Conservation (phyloP, 805 yeast genomes). For the Starmera pachycereana region DNA sequence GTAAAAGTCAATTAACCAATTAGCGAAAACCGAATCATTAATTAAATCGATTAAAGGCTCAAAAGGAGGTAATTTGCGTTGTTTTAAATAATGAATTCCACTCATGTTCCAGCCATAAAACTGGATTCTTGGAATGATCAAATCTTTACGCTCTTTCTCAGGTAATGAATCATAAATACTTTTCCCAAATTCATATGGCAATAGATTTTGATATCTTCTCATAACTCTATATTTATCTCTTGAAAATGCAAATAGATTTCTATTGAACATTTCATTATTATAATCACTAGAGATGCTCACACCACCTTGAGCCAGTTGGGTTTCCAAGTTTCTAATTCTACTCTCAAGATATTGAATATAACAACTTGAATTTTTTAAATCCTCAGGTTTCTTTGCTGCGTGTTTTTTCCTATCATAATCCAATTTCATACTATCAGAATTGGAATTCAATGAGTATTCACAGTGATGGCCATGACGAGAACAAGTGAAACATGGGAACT, state of each 20-base stretch:
- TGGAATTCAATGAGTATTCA: conserved; percentile 1
- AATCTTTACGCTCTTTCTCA: conserved; percentile 19
- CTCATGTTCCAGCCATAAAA: conserved; percentile 58
- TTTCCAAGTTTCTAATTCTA: conserved; percentile 30
- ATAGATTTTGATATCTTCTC: conserved; percentile 33
- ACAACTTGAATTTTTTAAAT: conserved; percentile 1
- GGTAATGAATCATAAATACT: conserved; percentile 24
- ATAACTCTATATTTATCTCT: conserved; percentile 35
- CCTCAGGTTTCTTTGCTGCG: background rate
- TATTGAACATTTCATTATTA: conserved; percentile 10
- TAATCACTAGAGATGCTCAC: conserved; percentile 1
- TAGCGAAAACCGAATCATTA: conserved; percentile 19
- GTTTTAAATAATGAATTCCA: conserved; percentile 41
- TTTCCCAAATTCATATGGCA: conserved; percentile 30
- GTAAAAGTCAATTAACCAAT: conserved; percentile 28
- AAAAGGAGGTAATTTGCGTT: conserved; percentile 22
- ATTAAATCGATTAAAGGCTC: conserved; percentile 9
- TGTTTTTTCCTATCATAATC: conserved; percentile 1
- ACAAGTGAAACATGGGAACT: conserved; percentile 40
- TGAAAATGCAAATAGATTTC: conserved; percentile 21
- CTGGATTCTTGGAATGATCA: conserved; percentile 44
- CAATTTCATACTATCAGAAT: background rate
- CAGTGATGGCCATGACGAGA: conserved; percentile 7
- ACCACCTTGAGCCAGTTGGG: conserved; percentile 7
- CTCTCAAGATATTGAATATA: conserved; percentile 29